These are phyloP conservation scores for Tolypocladium pustulatum DNA, from an alignment of 2,329 filamentous ascomycete species.

Conservation along the genomic window DNA sequence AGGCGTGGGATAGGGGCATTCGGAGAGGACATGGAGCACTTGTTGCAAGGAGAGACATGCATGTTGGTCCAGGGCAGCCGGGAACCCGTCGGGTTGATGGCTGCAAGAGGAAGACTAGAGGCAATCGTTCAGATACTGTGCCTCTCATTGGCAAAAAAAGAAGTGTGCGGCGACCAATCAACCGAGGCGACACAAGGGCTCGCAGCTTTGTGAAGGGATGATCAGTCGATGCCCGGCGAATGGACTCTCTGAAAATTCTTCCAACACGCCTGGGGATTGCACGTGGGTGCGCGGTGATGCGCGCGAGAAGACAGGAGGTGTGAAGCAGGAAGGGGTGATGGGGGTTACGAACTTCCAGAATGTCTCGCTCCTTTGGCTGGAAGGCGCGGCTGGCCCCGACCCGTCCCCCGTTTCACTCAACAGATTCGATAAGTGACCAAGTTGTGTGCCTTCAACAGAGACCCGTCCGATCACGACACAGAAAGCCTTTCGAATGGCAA, in stretches of 20 bases:
- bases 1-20: background rate
- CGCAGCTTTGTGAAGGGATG: background rate
- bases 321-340: constrained; percentile 1
- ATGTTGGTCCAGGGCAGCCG: background rate
- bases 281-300: background rate
- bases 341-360: constrained; percentile 7
- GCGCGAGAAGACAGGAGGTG: background rate
- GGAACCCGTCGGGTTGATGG: background rate
- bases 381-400: background rate
- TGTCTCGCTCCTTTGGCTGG: constrained; percentile 3
- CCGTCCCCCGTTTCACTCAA: background rate
- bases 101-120: background rate
- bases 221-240: constrained; percentile 7
- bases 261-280: background rate
- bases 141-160: constrained; percentile 2
- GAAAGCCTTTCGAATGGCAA: background rate
- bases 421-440: background rate
- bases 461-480: background rate
- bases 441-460: background rate
- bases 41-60: constrained; percentile 5
- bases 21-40: background rate
- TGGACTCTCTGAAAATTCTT: constrained; percentile 3
- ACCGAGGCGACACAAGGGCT: constrained; percentile 2
- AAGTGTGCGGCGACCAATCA: constrained; percentile 1
- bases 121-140: background rate